Conservation (phyloP, 1,284 basidiomycete genomes). For the Heterobasidion irregulare region DNA sequence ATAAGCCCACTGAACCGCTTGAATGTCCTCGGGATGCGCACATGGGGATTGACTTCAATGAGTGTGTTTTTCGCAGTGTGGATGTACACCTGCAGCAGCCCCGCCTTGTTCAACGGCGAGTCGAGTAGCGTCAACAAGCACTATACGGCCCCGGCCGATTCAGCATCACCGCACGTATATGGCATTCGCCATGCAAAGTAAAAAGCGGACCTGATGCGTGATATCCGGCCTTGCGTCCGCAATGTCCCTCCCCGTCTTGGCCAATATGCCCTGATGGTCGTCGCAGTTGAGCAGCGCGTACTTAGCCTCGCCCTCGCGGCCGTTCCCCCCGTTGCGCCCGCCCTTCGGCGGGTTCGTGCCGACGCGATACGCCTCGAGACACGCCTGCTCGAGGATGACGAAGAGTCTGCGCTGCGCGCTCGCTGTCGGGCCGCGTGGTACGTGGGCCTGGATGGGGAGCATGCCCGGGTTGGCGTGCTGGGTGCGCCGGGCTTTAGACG, state of each 20-base stretch:
- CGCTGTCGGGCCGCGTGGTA: slow-evolving; percentile 46
- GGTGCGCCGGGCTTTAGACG: slow-evolving; percentile 37
- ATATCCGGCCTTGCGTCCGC: slow-evolving; percentile 98
- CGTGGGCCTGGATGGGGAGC: slow-evolving; percentile 74
- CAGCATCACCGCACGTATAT: neutral
- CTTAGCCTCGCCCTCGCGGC: slow-evolving; percentile 75
- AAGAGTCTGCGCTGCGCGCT: slow-evolving; percentile 62
- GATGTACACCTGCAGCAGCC: slow-evolving; percentile 95
- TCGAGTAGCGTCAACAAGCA: slow-evolving; percentile 96
- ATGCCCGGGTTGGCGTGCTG: slow-evolving; percentile 60
- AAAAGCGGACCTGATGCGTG: slow-evolving; percentile 81
- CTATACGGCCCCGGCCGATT: slow-evolving; percentile 29
- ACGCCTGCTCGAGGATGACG: slow-evolving; percentile 90
- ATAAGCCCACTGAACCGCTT: slow-evolving; percentile 98
- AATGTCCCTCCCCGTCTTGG: slow-evolving; percentile 96
- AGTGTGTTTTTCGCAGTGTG: slow-evolving; percentile 96
- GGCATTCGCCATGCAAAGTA: neutral
- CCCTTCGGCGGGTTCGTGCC: slow-evolving; percentile 35
- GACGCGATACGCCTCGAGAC: slow-evolving; percentile 92
- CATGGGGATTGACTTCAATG: slow-evolving; percentile 98
- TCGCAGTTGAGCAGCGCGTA: slow-evolving; percentile 98
- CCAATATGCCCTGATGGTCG: slow-evolving; percentile 97
- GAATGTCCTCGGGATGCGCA: slow-evolving; percentile 96
- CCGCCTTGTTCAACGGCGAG: slow-evolving; percentile 97
- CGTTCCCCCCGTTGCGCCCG: slow-evolving; percentile 31